Base-by-base conservation (phyloP, 1,284 basidiomycete genomes). In the Marasmius tenuissimus region DNA sequence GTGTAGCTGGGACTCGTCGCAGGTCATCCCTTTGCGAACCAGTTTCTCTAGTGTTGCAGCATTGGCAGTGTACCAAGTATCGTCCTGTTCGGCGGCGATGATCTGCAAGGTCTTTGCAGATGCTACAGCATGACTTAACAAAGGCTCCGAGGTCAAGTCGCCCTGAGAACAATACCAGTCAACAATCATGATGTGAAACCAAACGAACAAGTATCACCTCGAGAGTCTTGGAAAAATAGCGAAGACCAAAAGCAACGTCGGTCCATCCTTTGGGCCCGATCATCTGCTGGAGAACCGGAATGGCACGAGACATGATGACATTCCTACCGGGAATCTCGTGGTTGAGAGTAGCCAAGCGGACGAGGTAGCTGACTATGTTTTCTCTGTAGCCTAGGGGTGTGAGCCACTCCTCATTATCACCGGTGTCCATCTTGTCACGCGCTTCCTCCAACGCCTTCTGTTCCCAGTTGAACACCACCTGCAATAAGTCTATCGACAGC, bases 231-330 rank as follows among this genome's bases (percentile, higher is more conserved):
- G 89, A 85, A 77, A 98, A 97, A 75, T 91, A 97, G 58, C 89
- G 87, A 50, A 98, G 78, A 67, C 98, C 97, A 65, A 98, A 90
- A 10, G 92, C 92, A 14, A 98, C 94, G 70, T 97, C 95, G n/a
- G 85, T 88, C 92, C 97, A 95, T 16, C 94, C 94, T 57, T 85
- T 86, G 0, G 91, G 87, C 1, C 90, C 87, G 33, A 96, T 84
- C 68, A 98, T 88, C 67, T 87, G 82, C 70, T 92, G 89, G 62
- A 99, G 82, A n/a, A 97, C 79, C 5, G 83, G 78, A 57, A 98
- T 80, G 0, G 94, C 94, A 63, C 93, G 87, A 48, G 90, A 85
- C 48, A 93, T 84, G 18, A 96, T 80, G 20, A 84, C 82, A 22
- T 79, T 81, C 60, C 86, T 85, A 14, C 85, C 79, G 33, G 87